These are phyloP conservation scores for Cnidoscolus chayamansa DNA, from an alignment of 441 rosid species.

Conservation along the genomic window DNA sequence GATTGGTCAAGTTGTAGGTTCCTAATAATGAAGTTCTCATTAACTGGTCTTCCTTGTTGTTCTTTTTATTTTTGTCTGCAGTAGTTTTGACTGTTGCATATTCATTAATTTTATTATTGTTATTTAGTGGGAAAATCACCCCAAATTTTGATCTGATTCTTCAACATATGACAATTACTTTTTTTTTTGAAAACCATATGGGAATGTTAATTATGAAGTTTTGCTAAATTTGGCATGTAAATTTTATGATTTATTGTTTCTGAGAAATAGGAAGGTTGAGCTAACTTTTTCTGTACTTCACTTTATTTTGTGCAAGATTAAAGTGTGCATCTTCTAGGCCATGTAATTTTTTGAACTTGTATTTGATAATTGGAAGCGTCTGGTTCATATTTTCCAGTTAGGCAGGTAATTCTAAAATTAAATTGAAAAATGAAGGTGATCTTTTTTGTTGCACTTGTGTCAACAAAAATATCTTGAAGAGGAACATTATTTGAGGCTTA, in stretches of 20 bases:
- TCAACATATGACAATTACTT: neutral
- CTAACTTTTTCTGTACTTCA: neutral
- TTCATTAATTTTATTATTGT: neutral
- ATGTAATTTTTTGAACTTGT: constrained; percentile 1
- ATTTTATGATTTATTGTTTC: neutral
- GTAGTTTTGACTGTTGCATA: neutral
- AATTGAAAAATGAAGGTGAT: neutral
- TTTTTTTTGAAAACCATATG: too few species aligned
- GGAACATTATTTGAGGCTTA: constrained; percentile 12
- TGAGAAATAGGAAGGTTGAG: neutral
- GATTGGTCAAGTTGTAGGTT: neutral
- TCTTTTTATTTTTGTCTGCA: neutral
- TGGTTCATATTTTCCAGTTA: neutral
- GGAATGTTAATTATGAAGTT: neutral
- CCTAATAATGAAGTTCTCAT: neutral
- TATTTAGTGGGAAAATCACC: neutral
- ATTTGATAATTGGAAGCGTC: neutral
- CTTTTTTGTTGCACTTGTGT: neutral
- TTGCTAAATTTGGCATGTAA: neutral
- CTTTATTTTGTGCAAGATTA: neutral
- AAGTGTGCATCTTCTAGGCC: neutral
- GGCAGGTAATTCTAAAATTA: neutral
- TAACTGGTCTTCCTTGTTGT: neutral
- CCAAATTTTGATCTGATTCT: neutral
- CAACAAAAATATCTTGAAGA: neutral